Conservation (phyloP, 1,284 basidiomycete genomes). For the Megacollybia platyphylla region DNA sequence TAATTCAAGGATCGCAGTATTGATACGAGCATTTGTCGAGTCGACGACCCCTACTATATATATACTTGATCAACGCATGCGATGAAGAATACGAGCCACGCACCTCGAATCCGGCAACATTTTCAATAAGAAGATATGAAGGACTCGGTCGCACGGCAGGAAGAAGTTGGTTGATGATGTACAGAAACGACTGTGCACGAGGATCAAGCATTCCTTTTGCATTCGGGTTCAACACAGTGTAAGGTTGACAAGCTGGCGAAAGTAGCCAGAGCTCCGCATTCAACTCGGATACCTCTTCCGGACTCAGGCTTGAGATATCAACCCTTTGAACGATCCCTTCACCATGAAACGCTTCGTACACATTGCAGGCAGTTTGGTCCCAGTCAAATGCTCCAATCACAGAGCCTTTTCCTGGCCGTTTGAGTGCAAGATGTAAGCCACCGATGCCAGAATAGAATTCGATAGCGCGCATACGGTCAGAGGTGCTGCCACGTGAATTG, state of each 20-base stretch:
- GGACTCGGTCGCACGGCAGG: constrained; percentile 37
- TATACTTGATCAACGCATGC: constrained; percentile 21
- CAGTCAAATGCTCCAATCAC: constrained; percentile 63
- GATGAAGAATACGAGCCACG: constrained; percentile 8
- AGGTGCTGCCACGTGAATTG: too few relatives aligned
- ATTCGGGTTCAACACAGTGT: constrained; percentile 61
- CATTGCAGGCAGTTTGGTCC: constrained; percentile 59
- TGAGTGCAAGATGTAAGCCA: constrained; percentile 58
- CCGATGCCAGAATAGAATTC: constrained; percentile 76
- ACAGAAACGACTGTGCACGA: constrained; percentile 62
- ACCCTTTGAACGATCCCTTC: constrained; percentile 36
- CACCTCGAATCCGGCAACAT: constrained; percentile 74
- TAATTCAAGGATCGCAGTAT: constrained; percentile 42
- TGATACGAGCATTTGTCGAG: constrained; percentile 37
- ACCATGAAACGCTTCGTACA: constrained; percentile 49
- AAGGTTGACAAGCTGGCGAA: constrained; percentile 72
- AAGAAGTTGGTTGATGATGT: constrained; percentile 52
- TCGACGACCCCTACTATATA: constrained; percentile 28
- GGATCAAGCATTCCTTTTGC: constrained; percentile 60
- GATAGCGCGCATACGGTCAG: constrained; percentile 24
- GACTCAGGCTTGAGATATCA: constrained; percentile 49
- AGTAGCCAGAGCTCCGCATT: constrained; percentile 55
- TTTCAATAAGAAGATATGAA: constrained; percentile 53
- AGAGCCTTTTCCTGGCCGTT: constrained; percentile 30
- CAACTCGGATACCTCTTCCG: constrained; percentile 27